phyloP scores from a whole-genome alignment of 1,284 basidiomycete species.

The Apiotrichum brassicae region DNA sequence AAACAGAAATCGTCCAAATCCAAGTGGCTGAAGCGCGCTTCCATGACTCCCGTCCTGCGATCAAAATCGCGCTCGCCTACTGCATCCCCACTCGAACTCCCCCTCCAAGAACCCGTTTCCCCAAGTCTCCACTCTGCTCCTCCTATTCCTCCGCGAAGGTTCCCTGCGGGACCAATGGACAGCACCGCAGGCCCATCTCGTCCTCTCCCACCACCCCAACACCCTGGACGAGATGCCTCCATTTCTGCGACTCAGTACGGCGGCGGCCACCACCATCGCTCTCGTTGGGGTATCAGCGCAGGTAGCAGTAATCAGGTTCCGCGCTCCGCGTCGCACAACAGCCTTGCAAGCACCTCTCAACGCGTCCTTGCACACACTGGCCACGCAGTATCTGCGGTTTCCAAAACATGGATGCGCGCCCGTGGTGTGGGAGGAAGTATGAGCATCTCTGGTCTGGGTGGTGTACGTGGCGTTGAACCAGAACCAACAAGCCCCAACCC shows the following conservation, averaged over 20 bases:
- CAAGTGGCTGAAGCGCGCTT: slow-evolving; percentile 37
- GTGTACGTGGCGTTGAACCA: slow-evolving; percentile 3
- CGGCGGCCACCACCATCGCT: slow-evolving; percentile 26
- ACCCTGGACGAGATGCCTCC: slow-evolving; percentile 26
- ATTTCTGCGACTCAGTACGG: slow-evolving; percentile 23
- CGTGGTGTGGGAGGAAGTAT: slow-evolving; percentile 38
- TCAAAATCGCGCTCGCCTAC: slow-evolving; percentile 33
- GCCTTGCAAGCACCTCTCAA: slow-evolving; percentile 29
- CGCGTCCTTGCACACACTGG: slow-evolving; percentile 37
- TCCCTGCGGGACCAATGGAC: slow-evolving; percentile 21
- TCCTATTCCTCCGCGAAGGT: slow-evolving; percentile 36
- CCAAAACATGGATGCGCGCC: slow-evolving; percentile 39
- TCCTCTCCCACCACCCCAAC: slow-evolving; percentile 20
- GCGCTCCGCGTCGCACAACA: slow-evolving; percentile 33
- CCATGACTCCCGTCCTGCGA: slow-evolving; percentile 27
- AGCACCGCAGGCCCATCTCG: slow-evolving; percentile 15
- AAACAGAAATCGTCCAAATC: slow-evolving; percentile 33
- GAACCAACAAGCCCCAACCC: slow-evolving; percentile 9
- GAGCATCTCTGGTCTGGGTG: slow-evolving; percentile 21
- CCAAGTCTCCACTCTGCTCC: slow-evolving; percentile 17
- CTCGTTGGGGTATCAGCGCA: slow-evolving; percentile 20
- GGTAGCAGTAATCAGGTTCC: slow-evolving; percentile 11
- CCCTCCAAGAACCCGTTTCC: slow-evolving; percentile 21
- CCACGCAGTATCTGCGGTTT: slow-evolving; percentile 37
- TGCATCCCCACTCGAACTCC: slow-evolving; percentile 15